Percentiles rank a stretch among this genome's conserved stretches.
phyloP scores from a whole-genome alignment of 2,329 filamentous ascomycete genomes.

The Colletotrichum chrysophilum region DNA sequence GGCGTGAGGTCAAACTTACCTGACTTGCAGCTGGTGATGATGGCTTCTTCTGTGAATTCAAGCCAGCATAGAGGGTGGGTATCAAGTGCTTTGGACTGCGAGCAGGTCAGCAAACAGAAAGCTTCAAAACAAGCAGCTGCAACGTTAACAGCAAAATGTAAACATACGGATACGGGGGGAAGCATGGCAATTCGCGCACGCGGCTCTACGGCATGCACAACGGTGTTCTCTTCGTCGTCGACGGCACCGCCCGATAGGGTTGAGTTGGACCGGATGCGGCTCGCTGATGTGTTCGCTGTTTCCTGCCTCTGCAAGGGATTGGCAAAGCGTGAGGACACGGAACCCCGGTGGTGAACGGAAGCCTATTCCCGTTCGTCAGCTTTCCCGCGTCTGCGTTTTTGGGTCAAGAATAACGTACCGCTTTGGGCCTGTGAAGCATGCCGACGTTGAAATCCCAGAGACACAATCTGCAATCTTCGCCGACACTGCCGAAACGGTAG shows the following conservation, averaged over 20 bases:
- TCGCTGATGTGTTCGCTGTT: conserved; percentile 64
- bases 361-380: conserved; percentile 37
- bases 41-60: conserved; percentile 91
- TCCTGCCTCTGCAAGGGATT: conserved; percentile 60
- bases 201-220: conserved; percentile 85
- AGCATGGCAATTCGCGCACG: conserved; percentile 82
- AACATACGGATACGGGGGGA: conserved; percentile 81
- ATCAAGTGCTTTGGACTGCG: conserved; percentile 80
- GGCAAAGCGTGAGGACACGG: conserved; percentile 55
- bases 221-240: conserved; percentile 56
- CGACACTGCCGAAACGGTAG: conserved; percentile 95
- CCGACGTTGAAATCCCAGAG: conserved; percentile 98
- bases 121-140: not conserved
- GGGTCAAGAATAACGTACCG: conserved; percentile 56
- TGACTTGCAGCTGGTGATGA: conserved; percentile 89
- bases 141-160: not conserved
- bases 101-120: conserved; percentile 8
- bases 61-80: conserved; percentile 88
- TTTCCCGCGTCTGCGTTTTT: not conserved
- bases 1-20: conserved; percentile 61
- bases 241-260: conserved; percentile 56
- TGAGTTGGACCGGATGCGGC: conserved; percentile 74
- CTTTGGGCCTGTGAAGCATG: conserved; percentile 92
- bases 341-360: conserved; percentile 61
- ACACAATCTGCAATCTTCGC: conserved; percentile 88